Conservation (phyloP, 2,329 filamentous ascomycete genomes). For the Phialocephala subalpina region DNA sequence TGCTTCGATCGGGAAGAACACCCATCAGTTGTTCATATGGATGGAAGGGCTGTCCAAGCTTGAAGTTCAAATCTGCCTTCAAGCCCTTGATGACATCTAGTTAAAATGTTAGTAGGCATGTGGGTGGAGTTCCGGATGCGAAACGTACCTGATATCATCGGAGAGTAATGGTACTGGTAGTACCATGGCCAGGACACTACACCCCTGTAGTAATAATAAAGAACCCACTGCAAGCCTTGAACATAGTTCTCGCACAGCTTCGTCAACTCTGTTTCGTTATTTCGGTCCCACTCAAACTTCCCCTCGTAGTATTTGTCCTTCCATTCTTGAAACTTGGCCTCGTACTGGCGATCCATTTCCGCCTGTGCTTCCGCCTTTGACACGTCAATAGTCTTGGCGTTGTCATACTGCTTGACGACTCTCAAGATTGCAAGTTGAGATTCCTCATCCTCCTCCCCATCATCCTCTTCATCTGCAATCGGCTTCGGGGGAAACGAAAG, state of each 20-base stretch:
- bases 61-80: conserved; percentile 87
- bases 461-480: conserved; percentile 67
- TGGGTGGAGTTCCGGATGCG: conserved; percentile 30
- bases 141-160: conserved; percentile 82
- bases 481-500: conserved; percentile 62
- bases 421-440: conserved; percentile 83
- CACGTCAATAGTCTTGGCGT: conserved; percentile 83
- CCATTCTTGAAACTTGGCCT: conserved; percentile 90
- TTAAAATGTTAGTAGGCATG: conserved; percentile 4
- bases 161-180: conserved; percentile 95
- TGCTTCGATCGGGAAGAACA: conserved; percentile 95
- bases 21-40: conserved; percentile 99
- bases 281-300: conserved; percentile 90
- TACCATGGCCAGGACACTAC: conserved; percentile 99
- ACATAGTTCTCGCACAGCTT: conserved; percentile 95
- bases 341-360: conserved; percentile 84
- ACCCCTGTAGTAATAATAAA: conserved; percentile 97
- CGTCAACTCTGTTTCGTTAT: conserved; percentile 81
- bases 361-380: conserved; percentile 81
- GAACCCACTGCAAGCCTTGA: conserved; percentile 95
- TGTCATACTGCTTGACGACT: conserved; percentile 90
- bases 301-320: conserved; percentile 92
- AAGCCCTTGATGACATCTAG: conserved; percentile 88
- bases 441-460: conserved; percentile 83
- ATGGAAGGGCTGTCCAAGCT: conserved; percentile 91